Conservation (phyloP, 176 grass and related monocot species). For the Paspalum vaginatum region DNA sequence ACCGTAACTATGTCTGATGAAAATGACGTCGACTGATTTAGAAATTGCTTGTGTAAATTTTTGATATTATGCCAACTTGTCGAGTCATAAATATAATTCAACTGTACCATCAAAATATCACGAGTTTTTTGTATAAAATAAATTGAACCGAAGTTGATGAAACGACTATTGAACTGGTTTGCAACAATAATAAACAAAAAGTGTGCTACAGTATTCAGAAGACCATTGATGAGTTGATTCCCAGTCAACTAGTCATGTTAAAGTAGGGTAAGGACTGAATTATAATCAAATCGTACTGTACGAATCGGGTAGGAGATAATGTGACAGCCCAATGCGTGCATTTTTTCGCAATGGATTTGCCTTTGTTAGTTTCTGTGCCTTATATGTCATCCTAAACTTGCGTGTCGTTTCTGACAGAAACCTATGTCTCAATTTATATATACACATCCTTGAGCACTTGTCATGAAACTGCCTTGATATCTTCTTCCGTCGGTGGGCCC, state of each 20-base stretch:
- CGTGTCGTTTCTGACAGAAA: slow-evolving; percentile 34
- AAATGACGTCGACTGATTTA: not conserved
- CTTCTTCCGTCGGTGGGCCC: not conserved
- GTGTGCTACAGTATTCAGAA: slow-evolving; percentile 6
- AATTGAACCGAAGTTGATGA: not conserved
- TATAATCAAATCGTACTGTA: slow-evolving; percentile 19
- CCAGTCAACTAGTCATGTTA: not conserved
- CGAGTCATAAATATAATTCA: not conserved
- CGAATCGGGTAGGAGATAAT: slow-evolving; percentile 10
- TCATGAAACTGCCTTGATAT: slow-evolving; percentile 44
- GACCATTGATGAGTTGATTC: not conserved
- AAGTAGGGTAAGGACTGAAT: slow-evolving; percentile 18
- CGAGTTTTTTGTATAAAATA: not conserved
- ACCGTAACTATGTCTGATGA: not conserved
- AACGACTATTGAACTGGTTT: not conserved
- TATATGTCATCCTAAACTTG: slow-evolving; percentile 40
- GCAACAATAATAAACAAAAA: not conserved
- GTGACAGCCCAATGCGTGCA: slow-evolving; percentile 4
- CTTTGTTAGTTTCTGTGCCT: slow-evolving; percentile 38
- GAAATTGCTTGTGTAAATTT: not conserved
- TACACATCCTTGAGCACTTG: slow-evolving; percentile 6
- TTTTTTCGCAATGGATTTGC: not conserved
- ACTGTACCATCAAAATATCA: not conserved
- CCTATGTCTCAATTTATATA: slow-evolving; percentile 44
- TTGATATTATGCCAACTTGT: not conserved